Conservation (phyloP, 768 basidiomycete species). For the Trametes elegans region DNA sequence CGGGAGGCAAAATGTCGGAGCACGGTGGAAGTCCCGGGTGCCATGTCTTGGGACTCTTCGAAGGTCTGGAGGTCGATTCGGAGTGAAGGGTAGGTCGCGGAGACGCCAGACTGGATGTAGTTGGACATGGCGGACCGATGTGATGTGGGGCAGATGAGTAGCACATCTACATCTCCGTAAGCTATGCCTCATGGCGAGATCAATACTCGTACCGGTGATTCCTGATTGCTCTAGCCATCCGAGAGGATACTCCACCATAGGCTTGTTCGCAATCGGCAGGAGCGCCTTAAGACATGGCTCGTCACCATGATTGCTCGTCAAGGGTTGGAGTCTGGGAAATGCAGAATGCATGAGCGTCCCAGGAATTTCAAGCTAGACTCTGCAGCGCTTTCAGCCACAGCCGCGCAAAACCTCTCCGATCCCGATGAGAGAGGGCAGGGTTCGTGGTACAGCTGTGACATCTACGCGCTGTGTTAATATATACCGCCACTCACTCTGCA, state of each 20-base stretch:
- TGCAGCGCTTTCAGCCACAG: too few species aligned
- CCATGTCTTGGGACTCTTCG: conserved; percentile 66
- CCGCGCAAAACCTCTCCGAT: too few species aligned
- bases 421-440: too few species aligned
- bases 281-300: conserved; percentile 85
- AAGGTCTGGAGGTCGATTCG: conserved; percentile 78
- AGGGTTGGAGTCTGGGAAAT: conserved; percentile 59
- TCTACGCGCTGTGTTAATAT: too few species aligned
- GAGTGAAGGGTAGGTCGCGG: conserved; percentile 57
- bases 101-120: conserved; percentile 77
- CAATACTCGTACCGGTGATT: conserved; percentile 60
- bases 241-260: conserved; percentile 81
- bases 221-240: conserved; percentile 88
- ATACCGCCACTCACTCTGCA: conserved; percentile 86
- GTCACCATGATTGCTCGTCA: conserved; percentile 75
- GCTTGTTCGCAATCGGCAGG: conserved; percentile 83
- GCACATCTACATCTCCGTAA: conserved; percentile 55
- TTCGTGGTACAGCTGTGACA: too few species aligned
- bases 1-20: conserved; percentile 73
- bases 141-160: conserved; percentile 78
- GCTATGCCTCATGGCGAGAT: conserved; percentile 3
- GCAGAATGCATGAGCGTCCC: background rate
- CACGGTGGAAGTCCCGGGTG: conserved; percentile 70
- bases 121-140: conserved; percentile 79
- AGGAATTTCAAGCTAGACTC: too few species aligned